Conservation (phyloP, 352 stramenopile genomes). For the Phytophthora melonis region DNA sequence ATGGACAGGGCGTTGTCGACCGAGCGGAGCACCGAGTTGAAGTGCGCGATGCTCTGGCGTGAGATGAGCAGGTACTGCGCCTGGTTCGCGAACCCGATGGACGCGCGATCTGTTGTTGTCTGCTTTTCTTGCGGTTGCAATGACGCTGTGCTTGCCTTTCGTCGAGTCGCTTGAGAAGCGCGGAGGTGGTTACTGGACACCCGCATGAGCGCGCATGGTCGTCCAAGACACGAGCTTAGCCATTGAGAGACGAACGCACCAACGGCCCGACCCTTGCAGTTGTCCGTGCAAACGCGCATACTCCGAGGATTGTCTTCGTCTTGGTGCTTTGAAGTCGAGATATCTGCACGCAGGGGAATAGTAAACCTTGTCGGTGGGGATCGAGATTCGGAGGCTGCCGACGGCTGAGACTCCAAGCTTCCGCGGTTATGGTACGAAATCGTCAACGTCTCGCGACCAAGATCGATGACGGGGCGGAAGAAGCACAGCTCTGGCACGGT, state of each 20-base stretch:
- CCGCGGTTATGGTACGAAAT: slow-evolving; percentile 43
- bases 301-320: slow-evolving; percentile 36
- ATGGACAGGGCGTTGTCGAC: slow-evolving; percentile 44
- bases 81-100: slow-evolving; percentile 84
- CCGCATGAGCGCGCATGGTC: slow-evolving; percentile 76
- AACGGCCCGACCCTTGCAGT: slow-evolving; percentile 63
- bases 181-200: slow-evolving; percentile 59
- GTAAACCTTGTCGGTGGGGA: slow-evolving; percentile 32
- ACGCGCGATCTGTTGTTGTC: neutral
- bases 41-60: slow-evolving; percentile 56
- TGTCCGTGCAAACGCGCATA: slow-evolving; percentile 63
- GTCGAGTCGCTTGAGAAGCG: slow-evolving; percentile 27
- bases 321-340: slow-evolving; percentile 24
- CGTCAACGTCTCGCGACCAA: slow-evolving; percentile 61
- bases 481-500: slow-evolving; percentile 67
- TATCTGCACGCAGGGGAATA: slow-evolving; percentile 46
- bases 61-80: slow-evolving; percentile 77
- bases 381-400: slow-evolving; percentile 8
- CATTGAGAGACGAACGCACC: slow-evolving; percentile 63
- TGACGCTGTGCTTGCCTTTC: slow-evolving; percentile 5
- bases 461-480: slow-evolving; percentile 69
- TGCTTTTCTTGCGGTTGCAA: neutral
- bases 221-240: slow-evolving; percentile 69
- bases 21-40: slow-evolving; percentile 54
- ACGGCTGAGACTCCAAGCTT: slow-evolving; percentile 3